Base-by-base conservation (phyloP, 208 protist species). In the Trypanosoma platydactyli region DNA sequence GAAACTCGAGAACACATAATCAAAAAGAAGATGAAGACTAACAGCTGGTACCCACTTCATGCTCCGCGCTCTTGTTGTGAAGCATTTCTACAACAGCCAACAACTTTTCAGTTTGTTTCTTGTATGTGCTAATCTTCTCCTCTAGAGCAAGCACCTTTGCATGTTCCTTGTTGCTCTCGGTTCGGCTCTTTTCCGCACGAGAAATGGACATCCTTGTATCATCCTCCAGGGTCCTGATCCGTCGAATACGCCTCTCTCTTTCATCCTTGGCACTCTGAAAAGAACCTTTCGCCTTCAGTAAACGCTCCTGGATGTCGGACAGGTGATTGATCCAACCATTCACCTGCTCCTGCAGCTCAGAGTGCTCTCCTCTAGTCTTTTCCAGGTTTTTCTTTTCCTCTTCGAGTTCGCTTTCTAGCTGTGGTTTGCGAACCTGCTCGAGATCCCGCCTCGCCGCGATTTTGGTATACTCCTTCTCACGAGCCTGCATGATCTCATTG, bases 231-330 rank as follows among this genome's bases (percentile, higher is more conserved):
- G 75, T 64, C 27, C 73, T 73, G 52, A 92, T 70, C 22, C 59
- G 60, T 7, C 81, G 81, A 49, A 76, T 48, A 44, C 68, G 71
- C 44, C 81, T 71, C 33, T 89, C 79, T 55, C 76, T 80, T 18
- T 84, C 82, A 12, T 52, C 41, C 61, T 75, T 78, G 18, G 83
- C 80, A 25, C 68, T 61, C 64, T 92, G 79, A 62, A 89, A 89
- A 18, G 76, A 59, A 52, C 70, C 74, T 50, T 81, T 83, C 1
- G 86, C 69, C 30, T 76, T 76, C 29, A 77, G 55, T 29, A 92
- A 75, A 45, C 80, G 73, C 16, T 68, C 51, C 57, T 92, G 76
- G 54, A 92, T 68, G 13, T 71, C 75, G 9, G 68, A 44, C 12
- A 89, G 77, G 41, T 79, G 79, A 5, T 51, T 56, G 0, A 84